Percentiles rank a stretch among this genome's conserved stretches.
Conservation (phyloP, 2,329 filamentous ascomycete genomes). For the Fusarium solani-melongenae region DNA sequence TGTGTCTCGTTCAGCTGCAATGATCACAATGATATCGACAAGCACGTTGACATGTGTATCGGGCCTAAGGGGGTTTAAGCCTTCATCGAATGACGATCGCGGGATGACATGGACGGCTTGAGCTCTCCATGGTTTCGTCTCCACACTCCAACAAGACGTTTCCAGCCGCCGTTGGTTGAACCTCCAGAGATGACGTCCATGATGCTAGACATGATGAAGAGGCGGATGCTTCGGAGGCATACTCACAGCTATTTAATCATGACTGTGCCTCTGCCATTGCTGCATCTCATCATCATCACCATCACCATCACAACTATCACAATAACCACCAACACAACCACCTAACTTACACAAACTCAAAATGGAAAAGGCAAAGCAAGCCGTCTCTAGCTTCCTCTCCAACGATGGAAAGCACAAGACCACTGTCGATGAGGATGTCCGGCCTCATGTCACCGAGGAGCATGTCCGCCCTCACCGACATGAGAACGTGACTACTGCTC, state of each 20-base stretch:
- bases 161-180: slow-evolving; percentile 7
- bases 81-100: slow-evolving; percentile 24
- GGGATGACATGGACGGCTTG: slow-evolving; percentile 39
- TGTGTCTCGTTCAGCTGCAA: slow-evolving; percentile 21
- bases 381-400: slow-evolving; percentile 69
- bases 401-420: slow-evolving; percentile 75
- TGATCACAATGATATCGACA: not conserved
- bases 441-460: slow-evolving; percentile 70
- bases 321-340: not conserved
- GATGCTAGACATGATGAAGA: slow-evolving; percentile 21
- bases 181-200: slow-evolving; percentile 26
- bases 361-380: slow-evolving; percentile 75
- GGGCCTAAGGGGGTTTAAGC: slow-evolving; percentile 6
- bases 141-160: not conserved
- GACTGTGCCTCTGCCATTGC: not conserved
- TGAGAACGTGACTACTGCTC: slow-evolving; percentile 69
- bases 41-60: slow-evolving; percentile 11
- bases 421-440: slow-evolving; percentile 74
- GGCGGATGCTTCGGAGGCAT: slow-evolving; percentile 1
- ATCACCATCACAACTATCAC: not conserved
- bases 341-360: slow-evolving; percentile 4
- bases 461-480: slow-evolving; percentile 68
- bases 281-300: not conserved
- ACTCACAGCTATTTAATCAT: slow-evolving; percentile 26
- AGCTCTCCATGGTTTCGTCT: slow-evolving; percentile 8